Evolutionary conservation across 2,329 filamentous ascomycete species (phyloP), one percentile per base, ranked within the genome.

Genomic region (Lasiodiplodia sp.): DNA sequence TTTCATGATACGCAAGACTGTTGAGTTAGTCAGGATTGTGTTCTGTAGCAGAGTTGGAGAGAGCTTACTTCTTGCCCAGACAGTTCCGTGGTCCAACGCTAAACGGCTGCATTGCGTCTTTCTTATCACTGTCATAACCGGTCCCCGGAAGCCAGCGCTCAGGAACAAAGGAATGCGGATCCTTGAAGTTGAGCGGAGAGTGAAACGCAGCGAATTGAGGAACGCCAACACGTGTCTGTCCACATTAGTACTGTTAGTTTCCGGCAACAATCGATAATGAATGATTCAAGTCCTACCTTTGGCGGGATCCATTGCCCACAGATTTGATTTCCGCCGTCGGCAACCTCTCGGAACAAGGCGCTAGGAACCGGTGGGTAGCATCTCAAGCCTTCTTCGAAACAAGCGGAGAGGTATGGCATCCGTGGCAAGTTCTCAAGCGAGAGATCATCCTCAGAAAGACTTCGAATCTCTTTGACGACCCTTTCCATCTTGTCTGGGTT

Each of bases 61-160:
- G 8, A 34, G 74, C 77, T 69, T 72, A 80, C 78, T 79, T 79
- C 70, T 77, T 79, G 4, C 78, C 78, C 23, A 80, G 34, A 64
- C 78, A 80, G 52, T 79, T 75, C 23, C 83, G 75, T 0, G 81
- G 76, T 0, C 83, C 84, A 44, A 80, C 74, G 0, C 78, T 80
- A 71, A 86, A 86, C 0, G 83, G 75, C 31, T 84, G 79, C 14
- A 83, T 69, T 21, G 74, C 80, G 5, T 72, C 73, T 52, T 75
- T 77, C 37, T 78, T 72, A 44, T 79, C 77, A n/a, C 72, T 70
- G 0, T 70, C 72, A 21, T 73, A 80, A 4, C 67, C n/a, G 68
- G 51, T 47, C 69, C 69, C 34, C 72, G 70, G 0, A 3, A 81
- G 64, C 81, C 82, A 84, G 28, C 82, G 74, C 63, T 83, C 79